A percentile compares a stretch with the other conserved stretches of the same genome.
Conservation (phyloP, 2,329 filamentous ascomycete genomes). For the Aureobasidium melanogenum region DNA sequence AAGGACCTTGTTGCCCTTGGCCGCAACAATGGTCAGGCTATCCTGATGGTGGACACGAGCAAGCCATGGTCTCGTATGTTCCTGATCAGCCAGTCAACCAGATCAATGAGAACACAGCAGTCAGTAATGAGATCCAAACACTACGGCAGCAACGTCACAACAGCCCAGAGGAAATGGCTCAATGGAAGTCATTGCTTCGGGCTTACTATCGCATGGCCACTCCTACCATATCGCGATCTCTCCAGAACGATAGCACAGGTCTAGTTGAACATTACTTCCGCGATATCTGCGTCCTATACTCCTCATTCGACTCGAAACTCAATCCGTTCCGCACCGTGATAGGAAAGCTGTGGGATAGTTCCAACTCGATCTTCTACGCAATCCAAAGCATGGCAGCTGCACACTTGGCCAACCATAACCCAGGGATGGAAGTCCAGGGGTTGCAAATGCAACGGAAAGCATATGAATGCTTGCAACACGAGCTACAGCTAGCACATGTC, state of each 20-base stretch:
- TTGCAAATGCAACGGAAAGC: slow-evolving; percentile 18
- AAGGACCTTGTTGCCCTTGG: not conserved
- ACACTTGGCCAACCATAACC: slow-evolving; percentile 19
- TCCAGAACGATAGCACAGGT: slow-evolving; percentile 44
- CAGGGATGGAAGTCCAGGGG: slow-evolving; percentile 18
- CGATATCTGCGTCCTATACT: slow-evolving; percentile 53
- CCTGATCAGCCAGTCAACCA: not conserved
- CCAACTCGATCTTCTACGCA: slow-evolving; percentile 49
- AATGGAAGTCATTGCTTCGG: slow-evolving; percentile 17
- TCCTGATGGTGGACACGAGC: not conserved
- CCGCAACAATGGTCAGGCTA: not conserved
- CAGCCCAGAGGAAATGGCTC: not conserved
- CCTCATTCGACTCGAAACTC: slow-evolving; percentile 54
- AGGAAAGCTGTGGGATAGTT: slow-evolving; percentile 49
- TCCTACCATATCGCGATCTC: slow-evolving; percentile 24
- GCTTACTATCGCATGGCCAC: slow-evolving; percentile 19
- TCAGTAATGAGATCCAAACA: not conserved
- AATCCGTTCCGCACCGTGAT: slow-evolving; percentile 55
- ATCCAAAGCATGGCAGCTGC: slow-evolving; percentile 51
- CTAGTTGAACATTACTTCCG: slow-evolving; percentile 57
- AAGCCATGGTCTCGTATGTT: not conserved
- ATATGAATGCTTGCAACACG: slow-evolving; percentile 42
- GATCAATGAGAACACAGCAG: not conserved
- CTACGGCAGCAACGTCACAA: not conserved
- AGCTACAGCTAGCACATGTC: slow-evolving; percentile 22